A percentile compares a stretch with the other conserved stretches of the same genome.
Conservation (phyloP, 2,329 filamentous ascomycete genomes). For the Ophiosphaerella herpotricha region DNA sequence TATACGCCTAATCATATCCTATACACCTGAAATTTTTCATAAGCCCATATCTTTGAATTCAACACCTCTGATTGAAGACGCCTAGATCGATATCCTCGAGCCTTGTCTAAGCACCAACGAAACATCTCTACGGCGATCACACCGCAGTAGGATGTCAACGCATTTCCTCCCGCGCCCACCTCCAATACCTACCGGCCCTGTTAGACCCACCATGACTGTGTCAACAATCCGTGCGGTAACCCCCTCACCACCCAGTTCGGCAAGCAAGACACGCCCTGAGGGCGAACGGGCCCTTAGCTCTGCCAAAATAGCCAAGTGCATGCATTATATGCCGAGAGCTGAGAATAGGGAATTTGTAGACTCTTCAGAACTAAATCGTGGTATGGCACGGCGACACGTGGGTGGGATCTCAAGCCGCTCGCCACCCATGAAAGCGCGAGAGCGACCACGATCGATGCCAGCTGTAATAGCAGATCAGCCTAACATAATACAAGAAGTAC, state of each 20-base stretch:
- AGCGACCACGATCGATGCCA: constrained; percentile 4
- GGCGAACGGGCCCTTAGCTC: background rate
- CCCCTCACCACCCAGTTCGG: constrained; percentile 26
- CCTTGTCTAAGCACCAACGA: too few species aligned
- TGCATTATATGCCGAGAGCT: background rate
- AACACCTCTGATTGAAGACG: too few species aligned
- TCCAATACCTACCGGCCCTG: constrained; percentile 11
- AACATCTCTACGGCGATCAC: background rate
- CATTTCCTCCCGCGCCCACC: constrained; percentile 21
- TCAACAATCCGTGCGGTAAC: constrained; percentile 36
- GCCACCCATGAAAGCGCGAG: constrained; percentile 3
- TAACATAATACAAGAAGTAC: too few species aligned
- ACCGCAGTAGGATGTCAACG: constrained; percentile 15
- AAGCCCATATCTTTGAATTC: too few species aligned
- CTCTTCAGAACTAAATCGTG: constrained; percentile 2
- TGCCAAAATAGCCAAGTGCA: background rate
- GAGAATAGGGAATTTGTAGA: background rate
- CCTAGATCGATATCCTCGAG: too few species aligned
- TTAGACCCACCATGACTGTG: constrained; percentile 22
- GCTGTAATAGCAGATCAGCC: too few species aligned
- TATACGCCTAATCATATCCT: too few species aligned
- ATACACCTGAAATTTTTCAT: too few species aligned
- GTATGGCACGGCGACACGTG: background rate
- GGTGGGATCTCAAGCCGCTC: constrained; percentile 5
- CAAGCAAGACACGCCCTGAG: background rate